These are phyloP conservation scores for Lentinula aciculospora DNA, from an alignment of 768 basidiomycete species.

Conservation along the genomic window DNA sequence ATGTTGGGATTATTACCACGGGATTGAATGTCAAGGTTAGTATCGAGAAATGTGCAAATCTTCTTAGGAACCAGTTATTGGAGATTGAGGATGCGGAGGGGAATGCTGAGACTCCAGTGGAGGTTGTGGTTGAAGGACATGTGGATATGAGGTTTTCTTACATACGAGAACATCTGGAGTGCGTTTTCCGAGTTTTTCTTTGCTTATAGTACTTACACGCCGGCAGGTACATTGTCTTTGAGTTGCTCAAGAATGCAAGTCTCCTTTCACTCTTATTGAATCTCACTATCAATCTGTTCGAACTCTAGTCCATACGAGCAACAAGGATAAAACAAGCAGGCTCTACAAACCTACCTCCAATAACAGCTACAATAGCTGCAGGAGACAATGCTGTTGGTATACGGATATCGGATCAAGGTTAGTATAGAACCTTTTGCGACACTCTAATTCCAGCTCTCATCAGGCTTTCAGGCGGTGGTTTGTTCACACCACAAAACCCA, in stretches of 20 bases:
- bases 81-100: slow-evolving; percentile 25
- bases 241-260: slow-evolving; percentile 83
- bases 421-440: not conserved
- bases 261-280: not conserved
- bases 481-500: slow-evolving; percentile 38
- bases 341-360: slow-evolving; percentile 44
- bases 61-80: slow-evolving; percentile 46
- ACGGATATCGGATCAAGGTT: slow-evolving; percentile 90
- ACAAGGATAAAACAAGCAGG: slow-evolving; percentile 48
- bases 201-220: not conserved
- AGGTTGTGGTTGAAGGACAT: slow-evolving; percentile 71
- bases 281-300: slow-evolving; percentile 5
- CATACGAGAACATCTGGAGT: slow-evolving; percentile 86
- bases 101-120: slow-evolving; percentile 41
- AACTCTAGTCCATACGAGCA: slow-evolving; percentile 64
- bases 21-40: slow-evolving; percentile 63
- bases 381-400: slow-evolving; percentile 71
- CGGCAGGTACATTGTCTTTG: slow-evolving; percentile 77
- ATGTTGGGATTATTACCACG: slow-evolving; percentile 85
- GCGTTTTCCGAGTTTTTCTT: slow-evolving; percentile 15
- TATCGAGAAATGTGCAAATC: slow-evolving; percentile 59
- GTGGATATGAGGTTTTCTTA: slow-evolving; percentile 69
- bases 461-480: slow-evolving; percentile 57
- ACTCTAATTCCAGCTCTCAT: slow-evolving; percentile 9
- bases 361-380: slow-evolving; percentile 71